Percentiles rank a stretch among this genome's conserved stretches.
These are phyloP conservation scores for Aspergillus quadrilineatus DNA, from an alignment of 2,329 filamentous ascomycete genomes.

Conservation along the genomic window DNA sequence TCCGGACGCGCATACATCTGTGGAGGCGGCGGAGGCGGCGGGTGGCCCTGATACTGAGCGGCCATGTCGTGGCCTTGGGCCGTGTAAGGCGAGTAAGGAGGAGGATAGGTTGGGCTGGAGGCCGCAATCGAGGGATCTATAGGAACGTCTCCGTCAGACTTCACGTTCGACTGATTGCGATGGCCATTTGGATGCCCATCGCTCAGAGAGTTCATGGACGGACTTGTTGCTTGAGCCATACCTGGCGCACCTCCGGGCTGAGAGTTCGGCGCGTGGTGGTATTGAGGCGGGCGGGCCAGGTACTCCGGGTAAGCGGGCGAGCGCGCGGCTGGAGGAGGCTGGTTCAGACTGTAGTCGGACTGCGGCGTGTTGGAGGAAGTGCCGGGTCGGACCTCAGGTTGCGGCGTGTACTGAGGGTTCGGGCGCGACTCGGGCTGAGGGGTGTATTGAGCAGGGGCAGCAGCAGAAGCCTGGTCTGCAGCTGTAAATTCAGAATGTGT, in stretches of 20 bases:
- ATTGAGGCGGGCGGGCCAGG: constrained; percentile 70
- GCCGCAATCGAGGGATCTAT: constrained; percentile 98
- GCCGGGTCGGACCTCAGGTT: constrained; percentile 71
- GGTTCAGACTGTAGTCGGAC: constrained; percentile 82
- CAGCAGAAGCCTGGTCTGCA: constrained; percentile 92
- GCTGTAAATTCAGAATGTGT: constrained; percentile 78
- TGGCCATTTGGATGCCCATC: constrained; percentile 72
- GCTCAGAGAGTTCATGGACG: constrained; percentile 78
- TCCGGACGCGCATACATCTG: constrained; percentile 50
- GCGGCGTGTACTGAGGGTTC: constrained; percentile 70
- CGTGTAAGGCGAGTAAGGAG: constrained; percentile 83
- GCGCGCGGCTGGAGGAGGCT: constrained; percentile 68
- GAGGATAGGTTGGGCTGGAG: constrained; percentile 86
- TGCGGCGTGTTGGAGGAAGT: constrained; percentile 76
- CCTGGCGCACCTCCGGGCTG: constrained; percentile 74
- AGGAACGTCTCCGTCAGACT: constrained; percentile 95
- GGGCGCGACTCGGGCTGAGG: constrained; percentile 40
- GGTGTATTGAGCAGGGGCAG: constrained; percentile 47
- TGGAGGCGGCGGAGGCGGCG: constrained; percentile 45
- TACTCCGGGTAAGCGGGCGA: constrained; percentile 86
- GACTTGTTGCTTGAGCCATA: constrained; percentile 99
- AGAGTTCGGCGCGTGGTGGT: constrained; percentile 71
- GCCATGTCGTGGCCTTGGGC: constrained; percentile 79
- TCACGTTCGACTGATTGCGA: constrained; percentile 67
- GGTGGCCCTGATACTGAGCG: constrained; percentile 59